Percentiles rank a stretch among this genome's conserved stretches.
Evolutionary conservation across 345 rosid species (phyloP).

Genomic region (Geranium brycei): DNA sequence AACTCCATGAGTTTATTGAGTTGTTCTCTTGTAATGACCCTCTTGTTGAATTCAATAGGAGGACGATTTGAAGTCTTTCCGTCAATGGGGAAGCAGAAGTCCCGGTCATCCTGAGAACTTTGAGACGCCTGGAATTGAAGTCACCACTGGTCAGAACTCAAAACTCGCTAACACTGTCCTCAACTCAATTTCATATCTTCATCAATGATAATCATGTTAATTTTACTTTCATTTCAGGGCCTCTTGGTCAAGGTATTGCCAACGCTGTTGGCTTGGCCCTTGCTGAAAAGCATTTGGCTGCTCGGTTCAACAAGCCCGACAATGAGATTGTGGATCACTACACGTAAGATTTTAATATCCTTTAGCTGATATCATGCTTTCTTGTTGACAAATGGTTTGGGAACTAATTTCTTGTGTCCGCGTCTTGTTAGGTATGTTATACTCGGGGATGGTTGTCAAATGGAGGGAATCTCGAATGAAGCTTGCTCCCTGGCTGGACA

Average conservation of each 20-base stretch:
- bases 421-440: conserved; percentile 13
- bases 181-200: background rate
- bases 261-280: conserved; percentile 33
- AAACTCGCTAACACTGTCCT: background rate
- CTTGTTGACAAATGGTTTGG: background rate
- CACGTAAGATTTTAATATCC: conserved; percentile 11
- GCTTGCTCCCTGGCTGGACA: conserved; percentile 32
- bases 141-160: conserved; percentile 18
- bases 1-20: no score
- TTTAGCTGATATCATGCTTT: background rate
- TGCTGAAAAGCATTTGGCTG: conserved; percentile 29
- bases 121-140: conserved; percentile 30
- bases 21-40: no score
- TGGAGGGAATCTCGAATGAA: conserved; percentile 37
- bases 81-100: conserved; percentile 25
- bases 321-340: conserved; percentile 20
- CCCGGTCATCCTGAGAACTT: conserved; percentile 32
- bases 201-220: background rate
- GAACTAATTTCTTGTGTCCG: background rate
- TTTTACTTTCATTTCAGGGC: conserved; percentile 13
- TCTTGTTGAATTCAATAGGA: conserved; percentile 6
- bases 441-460: conserved; percentile 34
- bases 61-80: conserved; percentile 19
- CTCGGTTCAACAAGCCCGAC: conserved; percentile 30
- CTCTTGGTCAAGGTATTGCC: conserved; percentile 32